Percentiles rank a stretch among this genome's conserved stretches.
These are phyloP conservation scores for Medicago lupulina DNA, from an alignment of 306 rosid species.

Conservation along the genomic window DNA sequence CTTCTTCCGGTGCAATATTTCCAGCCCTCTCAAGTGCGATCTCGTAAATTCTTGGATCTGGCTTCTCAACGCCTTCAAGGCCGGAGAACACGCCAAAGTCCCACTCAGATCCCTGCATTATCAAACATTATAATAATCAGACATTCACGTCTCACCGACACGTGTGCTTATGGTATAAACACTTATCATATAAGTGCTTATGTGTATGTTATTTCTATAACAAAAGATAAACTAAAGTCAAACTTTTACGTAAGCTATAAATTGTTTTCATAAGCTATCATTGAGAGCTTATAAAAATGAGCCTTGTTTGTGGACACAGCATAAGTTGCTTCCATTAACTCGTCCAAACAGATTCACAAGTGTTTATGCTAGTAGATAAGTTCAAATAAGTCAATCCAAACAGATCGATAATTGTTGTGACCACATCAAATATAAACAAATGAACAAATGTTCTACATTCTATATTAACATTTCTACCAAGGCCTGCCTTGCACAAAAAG, in stretches of 20 bases:
- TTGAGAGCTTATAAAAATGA: not conserved
- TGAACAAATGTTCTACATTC: conserved; percentile 9
- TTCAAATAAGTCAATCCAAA: not conserved
- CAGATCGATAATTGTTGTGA: not conserved
- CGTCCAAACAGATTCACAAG: not conserved
- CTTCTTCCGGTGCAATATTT: conserved; percentile 67
- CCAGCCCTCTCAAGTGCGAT: conserved; percentile 87
- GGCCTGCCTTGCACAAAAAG: not conserved
- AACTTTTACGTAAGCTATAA: no score
- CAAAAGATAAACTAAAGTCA: not conserved
- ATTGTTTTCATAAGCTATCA: not conserved
- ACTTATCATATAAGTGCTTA: not conserved
- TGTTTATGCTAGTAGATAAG: not conserved
- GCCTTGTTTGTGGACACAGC: no score
- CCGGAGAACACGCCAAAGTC: conserved; percentile 98
- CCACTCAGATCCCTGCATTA: conserved; percentile 90
- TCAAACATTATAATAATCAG: conserved; percentile 35
- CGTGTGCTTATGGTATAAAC: not conserved
- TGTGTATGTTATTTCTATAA: not conserved
- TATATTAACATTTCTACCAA: conserved; percentile 17
- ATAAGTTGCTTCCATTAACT: not conserved
- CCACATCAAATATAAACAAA: not conserved
- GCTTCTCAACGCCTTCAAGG: conserved; percentile 90
- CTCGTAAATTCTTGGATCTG: conserved; percentile 78
- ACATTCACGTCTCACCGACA: not conserved